A percentile compares a stretch with the other conserved stretches of the same genome.
Evolutionary conservation across 192 early-diverging fungal genomes (phyloP).

Genomic region (Obelidium mucronatum): DNA sequence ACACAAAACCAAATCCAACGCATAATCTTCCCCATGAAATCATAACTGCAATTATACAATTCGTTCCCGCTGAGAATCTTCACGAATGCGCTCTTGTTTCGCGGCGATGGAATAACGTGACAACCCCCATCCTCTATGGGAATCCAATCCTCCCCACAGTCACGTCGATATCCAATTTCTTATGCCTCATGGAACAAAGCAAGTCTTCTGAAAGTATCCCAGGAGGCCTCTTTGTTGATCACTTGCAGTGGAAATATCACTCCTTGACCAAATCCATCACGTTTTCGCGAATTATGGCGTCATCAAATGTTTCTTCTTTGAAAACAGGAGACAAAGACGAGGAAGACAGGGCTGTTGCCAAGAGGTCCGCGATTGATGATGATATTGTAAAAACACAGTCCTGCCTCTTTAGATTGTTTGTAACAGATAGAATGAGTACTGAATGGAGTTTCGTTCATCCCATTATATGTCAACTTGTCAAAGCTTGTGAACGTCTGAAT

Average conservation of each 20-base stretch:
- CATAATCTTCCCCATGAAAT: constrained; percentile 20
- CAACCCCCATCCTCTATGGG: constrained; percentile 17
- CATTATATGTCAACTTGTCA: constrained; percentile 13
- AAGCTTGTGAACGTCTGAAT: constrained; percentile 5
- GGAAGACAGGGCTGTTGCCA: background rate
- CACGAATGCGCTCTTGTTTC: constrained; percentile 24
- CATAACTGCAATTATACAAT: constrained; percentile 14
- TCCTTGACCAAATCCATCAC: constrained; percentile 6
- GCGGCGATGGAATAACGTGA: constrained; percentile 23
- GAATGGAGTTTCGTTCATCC: constrained; percentile 35
- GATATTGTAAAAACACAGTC: constrained; percentile 34
- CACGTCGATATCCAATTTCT: constrained; percentile 16
- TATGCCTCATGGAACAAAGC: constrained; percentile 2
- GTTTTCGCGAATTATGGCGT: background rate
- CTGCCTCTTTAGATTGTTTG: constrained; percentile 29
- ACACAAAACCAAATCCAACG: background rate
- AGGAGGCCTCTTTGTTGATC: background rate
- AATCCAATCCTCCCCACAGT: constrained; percentile 4
- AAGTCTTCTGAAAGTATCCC: background rate
- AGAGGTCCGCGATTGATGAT: background rate
- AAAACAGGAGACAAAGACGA: background rate
- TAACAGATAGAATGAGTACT: constrained; percentile 15
- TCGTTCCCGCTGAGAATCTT: background rate
- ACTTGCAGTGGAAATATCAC: constrained; percentile 11
- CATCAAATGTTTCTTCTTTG: background rate